Base-by-base conservation (phyloP, 495 filamentous ascomycete genomes). In the Apiosordaria backusii region DNA sequence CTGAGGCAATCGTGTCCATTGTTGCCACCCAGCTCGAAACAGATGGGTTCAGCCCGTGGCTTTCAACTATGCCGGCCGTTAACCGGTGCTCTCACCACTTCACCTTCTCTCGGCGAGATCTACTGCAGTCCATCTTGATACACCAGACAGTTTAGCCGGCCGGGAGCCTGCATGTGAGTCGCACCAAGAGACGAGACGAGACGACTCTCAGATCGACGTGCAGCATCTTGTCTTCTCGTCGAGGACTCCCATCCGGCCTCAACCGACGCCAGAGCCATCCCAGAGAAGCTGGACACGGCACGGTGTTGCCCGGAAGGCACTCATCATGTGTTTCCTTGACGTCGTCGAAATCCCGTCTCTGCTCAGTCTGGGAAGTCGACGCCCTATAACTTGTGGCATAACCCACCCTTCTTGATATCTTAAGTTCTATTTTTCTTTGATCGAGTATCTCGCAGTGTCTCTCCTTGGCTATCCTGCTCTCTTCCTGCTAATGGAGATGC, bases 61-160 rank as follows among this genome's bases (percentile, higher is more conserved):
- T 68, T 60, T 66, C 57, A 24, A 55, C 70, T 55, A 67, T 72
- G 70, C 67, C 63, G 72, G 67, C 27, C 62, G 65, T 26, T 60
- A 65, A 57, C 62, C 63, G 65, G 62, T 27, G 50, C 26, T 63
- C 58, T 27, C 25, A 62, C 59, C 23, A 69, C 23, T 22, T 5
- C 23, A 71, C 67, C 57, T 23, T 53, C 63, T n/a, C 58, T 50
- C 54, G 64, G 35, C 58, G 62, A 65, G 71, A 70, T 70, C 71
- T 73, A 57, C 71, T 70, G 63, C 67, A 70, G 64, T 53, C 54
- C 62, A 71, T 74, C 71, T 74, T 74, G 71, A 75, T 63, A 76
- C 75, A 77, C 65, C 67, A 76, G 66, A 68, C 69, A 69, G 74
- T 78, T 78, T 76, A 77, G 70, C 76, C 73, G 74, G 70, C 68